phyloP scores from a whole-genome alignment of 169 alveolate genomes.

The Cryptosporidium bovis region DNA sequence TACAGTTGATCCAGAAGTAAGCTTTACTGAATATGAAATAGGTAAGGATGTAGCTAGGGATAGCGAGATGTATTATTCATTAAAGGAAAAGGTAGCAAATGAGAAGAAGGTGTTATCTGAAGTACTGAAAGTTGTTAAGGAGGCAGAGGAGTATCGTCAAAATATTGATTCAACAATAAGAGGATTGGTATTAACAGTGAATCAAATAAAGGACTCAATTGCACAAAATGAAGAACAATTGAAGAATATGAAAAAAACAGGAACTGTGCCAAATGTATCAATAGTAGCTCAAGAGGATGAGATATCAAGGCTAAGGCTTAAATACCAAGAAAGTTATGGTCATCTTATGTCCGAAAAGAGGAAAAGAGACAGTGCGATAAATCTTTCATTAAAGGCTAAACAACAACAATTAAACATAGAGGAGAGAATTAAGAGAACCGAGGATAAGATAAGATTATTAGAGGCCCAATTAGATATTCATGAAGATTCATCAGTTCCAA shows the following conservation, averaged over 20 bases:
- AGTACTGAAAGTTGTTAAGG: constrained; percentile 42
- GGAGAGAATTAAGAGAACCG: constrained; percentile 65
- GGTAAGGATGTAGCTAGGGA: constrained; percentile 59
- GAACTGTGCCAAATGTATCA: constrained; percentile 46
- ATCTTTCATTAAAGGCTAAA: constrained; percentile 30
- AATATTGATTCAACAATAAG: constrained; percentile 34
- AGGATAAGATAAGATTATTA: constrained; percentile 38
- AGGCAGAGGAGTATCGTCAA: constrained; percentile 54
- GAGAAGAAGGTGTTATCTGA: constrained; percentile 58
- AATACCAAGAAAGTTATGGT: constrained; percentile 59
- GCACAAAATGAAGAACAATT: constrained; percentile 35
- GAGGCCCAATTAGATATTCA: constrained; percentile 66
- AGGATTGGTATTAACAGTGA: constrained; percentile 41
- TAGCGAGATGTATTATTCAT: constrained; percentile 29
- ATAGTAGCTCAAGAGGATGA: constrained; percentile 70
- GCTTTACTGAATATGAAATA: constrained; percentile 50
- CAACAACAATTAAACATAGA: constrained; percentile 52
- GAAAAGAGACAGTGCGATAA: constrained; percentile 55
- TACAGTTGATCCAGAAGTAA: constrained; percentile 64
- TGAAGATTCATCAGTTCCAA: constrained; percentile 60
- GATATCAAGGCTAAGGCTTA: constrained; percentile 43
- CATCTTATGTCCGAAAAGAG: constrained; percentile 67
- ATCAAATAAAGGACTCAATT: constrained; percentile 50
- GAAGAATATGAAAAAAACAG: constrained; percentile 48
- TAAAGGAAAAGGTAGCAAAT: constrained; percentile 46